These are phyloP conservation scores for Penicillium sclerotiorum DNA, from an alignment of 2,329 filamentous ascomycete genomes.

Conservation along the genomic window DNA sequence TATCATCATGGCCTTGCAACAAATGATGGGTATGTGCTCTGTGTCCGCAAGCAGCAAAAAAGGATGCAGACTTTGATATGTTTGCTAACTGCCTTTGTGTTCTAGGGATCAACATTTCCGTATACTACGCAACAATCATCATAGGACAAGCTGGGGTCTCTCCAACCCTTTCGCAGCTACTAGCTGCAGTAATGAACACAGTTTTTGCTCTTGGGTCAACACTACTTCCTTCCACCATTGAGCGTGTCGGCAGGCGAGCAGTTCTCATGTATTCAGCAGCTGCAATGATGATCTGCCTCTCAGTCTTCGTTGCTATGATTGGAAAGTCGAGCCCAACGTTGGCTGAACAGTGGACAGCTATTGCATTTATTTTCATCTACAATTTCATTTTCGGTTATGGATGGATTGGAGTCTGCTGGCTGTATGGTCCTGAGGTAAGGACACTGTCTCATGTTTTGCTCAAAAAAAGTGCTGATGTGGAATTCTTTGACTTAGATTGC, in stretches of 20 bases:
- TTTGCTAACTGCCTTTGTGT: no score
- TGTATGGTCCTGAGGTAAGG: slow-evolving; percentile 13
- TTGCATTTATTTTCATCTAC: slow-evolving; percentile 14
- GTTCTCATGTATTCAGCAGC: slow-evolving; percentile 2
- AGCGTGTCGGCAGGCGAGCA: slow-evolving; percentile 7
- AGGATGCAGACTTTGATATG: no score
- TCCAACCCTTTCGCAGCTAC: slow-evolving; percentile 25
- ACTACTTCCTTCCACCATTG: slow-evolving; percentile 4
- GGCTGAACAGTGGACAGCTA: slow-evolving; percentile 14
- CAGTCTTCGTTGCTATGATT: slow-evolving; percentile 16
- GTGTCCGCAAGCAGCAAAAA: no score
- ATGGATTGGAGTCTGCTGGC: slow-evolving; percentile 16
- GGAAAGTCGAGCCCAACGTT: slow-evolving; percentile 10
- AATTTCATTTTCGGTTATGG: slow-evolving; percentile 19
- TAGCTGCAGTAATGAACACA: slow-evolving; percentile 5
- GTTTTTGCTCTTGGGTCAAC: slow-evolving; percentile 6
- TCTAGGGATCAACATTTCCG: slow-evolving; percentile 36
- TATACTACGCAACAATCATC: slow-evolving; percentile 37
- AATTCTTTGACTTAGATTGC: no score
- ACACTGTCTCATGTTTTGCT: no score
- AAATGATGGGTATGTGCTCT: slow-evolving; percentile 38
- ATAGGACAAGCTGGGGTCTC: slow-evolving; percentile 32
- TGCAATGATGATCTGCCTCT: slow-evolving; percentile 9
- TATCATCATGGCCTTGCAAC: slow-evolving; percentile 31
- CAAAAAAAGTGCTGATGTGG: no score